phyloP scores from a whole-genome alignment of 768 basidiomycete species.

The Lactarius evosmus region DNA sequence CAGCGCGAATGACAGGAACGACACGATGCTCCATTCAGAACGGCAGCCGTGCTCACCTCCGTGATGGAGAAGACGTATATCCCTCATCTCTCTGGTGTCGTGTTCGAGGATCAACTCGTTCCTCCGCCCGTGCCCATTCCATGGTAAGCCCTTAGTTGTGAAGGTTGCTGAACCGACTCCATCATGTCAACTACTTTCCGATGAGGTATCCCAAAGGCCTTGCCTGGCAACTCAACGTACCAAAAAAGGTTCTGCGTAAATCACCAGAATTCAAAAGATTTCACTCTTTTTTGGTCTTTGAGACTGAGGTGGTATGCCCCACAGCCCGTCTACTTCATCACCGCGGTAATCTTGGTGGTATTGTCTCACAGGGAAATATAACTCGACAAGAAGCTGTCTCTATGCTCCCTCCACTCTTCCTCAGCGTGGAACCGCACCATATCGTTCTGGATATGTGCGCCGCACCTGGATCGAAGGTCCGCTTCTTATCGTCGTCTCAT shows the following conservation, averaged over 20 bases:
- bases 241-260: constrained; percentile 84
- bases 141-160: constrained; percentile 55
- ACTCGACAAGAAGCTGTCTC: constrained; percentile 97
- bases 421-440: constrained; percentile 94
- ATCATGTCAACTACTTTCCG: constrained; percentile 11
- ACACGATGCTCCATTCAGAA: constrained; percentile 39
- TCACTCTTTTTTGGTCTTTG: constrained; percentile 93
- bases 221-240: constrained; percentile 94
- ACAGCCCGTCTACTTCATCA: not conserved
- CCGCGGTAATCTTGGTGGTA: not conserved
- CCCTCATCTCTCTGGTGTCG: constrained; percentile 65
- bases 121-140: constrained; percentile 80
- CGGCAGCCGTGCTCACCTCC: constrained; percentile 70
- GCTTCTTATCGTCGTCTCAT: constrained; percentile 10
- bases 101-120: constrained; percentile 71
- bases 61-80: constrained; percentile 77
- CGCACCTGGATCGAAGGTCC: constrained; percentile 93
- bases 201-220: constrained; percentile 90
- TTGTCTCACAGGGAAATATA: constrained; percentile 73
- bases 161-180: not conserved
- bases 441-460: constrained; percentile 97
- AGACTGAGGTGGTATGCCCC: constrained; percentile 86
- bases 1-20: constrained; percentile 26
- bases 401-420: constrained; percentile 96
- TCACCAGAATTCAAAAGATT: constrained; percentile 90